Base-by-base conservation (phyloP, 2,329 filamentous ascomycete species). In the Phaeoacremonium minimum region DNA sequence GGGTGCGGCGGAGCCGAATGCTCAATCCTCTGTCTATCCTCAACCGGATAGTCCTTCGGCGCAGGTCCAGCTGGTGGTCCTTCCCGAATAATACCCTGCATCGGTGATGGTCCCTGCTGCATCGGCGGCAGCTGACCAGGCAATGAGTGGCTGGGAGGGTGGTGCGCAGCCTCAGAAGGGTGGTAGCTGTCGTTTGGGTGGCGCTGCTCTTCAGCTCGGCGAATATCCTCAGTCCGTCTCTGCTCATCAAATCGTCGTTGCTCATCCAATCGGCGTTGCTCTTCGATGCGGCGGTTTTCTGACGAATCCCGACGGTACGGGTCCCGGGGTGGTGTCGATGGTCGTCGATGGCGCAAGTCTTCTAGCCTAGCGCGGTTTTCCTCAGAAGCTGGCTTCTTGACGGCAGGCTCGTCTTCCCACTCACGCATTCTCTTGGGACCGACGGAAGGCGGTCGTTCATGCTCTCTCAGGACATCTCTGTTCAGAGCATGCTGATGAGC, bases 141-240 rank as follows among this genome's bases (percentile, higher is more conserved):
- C 45, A 82, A 69, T 14, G 75, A 64, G 50, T 73, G 81, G 32
- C 75, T 75, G 19, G 73, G 82, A 16, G 83, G 83, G 54, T 95
- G 90, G 55, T 95, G 90, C 3, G 90, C 89, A 37, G 88, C 87
- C 60, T 96, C 89, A 1, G 90, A 95, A 5, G 91, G 89, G 57
- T 96, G 87, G 52, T 96, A 95, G 37, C 75, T 82, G 36, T 93
- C 86, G 44, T 81, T 83, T 19, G 74, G 76, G 37, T 86, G 81
- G 35, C 86, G 84, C 49, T 84, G 75, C 43, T 77, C 74, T 18
- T 80, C 76, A 6, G 57, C 59, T 18, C 73, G 65, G 26, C 74
- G 70, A 47, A 71, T 65, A 15, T 70, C 66, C 20, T 80, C 75
- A 4, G 54, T 55, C 26, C 83, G 79, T 33, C 84, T 80, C 51